Conservation (phyloP, 495 filamentous ascomycete genomes). For the Penicillium coffeae region DNA sequence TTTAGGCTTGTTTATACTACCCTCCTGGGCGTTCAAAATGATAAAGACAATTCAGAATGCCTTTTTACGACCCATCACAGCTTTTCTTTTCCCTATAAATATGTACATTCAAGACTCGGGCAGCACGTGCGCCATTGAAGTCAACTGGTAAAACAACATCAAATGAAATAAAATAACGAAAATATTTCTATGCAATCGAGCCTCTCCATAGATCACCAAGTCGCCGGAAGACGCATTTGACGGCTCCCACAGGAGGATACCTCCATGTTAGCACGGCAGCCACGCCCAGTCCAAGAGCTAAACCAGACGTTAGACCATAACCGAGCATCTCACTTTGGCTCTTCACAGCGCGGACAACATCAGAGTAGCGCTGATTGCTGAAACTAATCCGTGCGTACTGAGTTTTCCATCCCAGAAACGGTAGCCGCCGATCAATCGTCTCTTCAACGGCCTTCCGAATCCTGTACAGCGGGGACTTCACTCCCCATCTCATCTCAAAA, state of each 20-base stretch:
- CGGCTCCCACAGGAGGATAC: slow-evolving; percentile 17
- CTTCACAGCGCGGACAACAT: slow-evolving; percentile 64
- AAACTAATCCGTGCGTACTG: slow-evolving; percentile 94
- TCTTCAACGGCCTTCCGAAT: slow-evolving; percentile 85
- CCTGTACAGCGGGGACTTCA: slow-evolving; percentile 69
- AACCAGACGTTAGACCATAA: slow-evolving; percentile 25
- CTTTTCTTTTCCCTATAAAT: background rate
- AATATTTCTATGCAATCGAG: background rate
- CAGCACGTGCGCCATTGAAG: too few relatives aligned
- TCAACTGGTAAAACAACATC: background rate
- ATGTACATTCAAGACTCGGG: background rate
- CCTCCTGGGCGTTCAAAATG: slow-evolving; percentile 8
- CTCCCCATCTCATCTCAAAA: slow-evolving; percentile 83
- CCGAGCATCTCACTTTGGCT: slow-evolving; percentile 63
- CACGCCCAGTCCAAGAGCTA: slow-evolving; percentile 22
- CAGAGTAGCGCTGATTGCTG: slow-evolving; percentile 83
- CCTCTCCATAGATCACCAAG: slow-evolving; percentile 7
- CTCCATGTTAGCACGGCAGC: slow-evolving; percentile 32
- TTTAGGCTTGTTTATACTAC: slow-evolving; percentile 14
- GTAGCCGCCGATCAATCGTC: slow-evolving; percentile 68
- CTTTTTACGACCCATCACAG: background rate
- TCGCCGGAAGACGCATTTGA: slow-evolving; percentile 7
- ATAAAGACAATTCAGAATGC: background rate
- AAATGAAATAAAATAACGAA: background rate
- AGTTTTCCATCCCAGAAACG: slow-evolving; percentile 77